These are phyloP conservation scores for Phytophthora nicotianae DNA, from an alignment of 352 stramenopile genomes.

Conservation along the genomic window DNA sequence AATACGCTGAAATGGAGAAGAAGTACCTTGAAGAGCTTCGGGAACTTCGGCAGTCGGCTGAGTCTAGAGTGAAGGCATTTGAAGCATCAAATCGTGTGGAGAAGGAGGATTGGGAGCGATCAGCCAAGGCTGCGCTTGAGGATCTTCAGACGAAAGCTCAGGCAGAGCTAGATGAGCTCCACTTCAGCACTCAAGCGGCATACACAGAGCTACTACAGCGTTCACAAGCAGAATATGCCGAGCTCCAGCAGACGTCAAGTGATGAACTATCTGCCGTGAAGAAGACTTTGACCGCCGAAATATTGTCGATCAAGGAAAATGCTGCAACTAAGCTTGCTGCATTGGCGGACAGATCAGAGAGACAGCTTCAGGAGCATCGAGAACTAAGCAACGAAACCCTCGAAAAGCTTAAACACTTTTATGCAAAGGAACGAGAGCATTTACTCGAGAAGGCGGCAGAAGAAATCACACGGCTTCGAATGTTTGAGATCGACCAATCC, in stretches of 20 bases:
- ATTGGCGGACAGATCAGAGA: slow-evolving; percentile 26
- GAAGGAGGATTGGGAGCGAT: slow-evolving; percentile 20
- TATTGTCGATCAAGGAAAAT: slow-evolving; percentile 28
- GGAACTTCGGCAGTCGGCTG: slow-evolving; percentile 36
- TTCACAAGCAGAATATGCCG: slow-evolving; percentile 27
- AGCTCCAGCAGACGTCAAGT: slow-evolving; percentile 26
- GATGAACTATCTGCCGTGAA: slow-evolving; percentile 21
- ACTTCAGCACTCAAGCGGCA: slow-evolving; percentile 7
- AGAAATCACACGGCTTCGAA: slow-evolving; percentile 31
- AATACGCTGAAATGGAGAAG: slow-evolving; percentile 34
- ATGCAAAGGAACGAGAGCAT: slow-evolving; percentile 24
- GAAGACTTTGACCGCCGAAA: slow-evolving; percentile 24
- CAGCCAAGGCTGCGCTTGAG: slow-evolving; percentile 32
- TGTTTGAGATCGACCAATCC: slow-evolving; percentile 42
- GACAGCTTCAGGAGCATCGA: slow-evolving; percentile 34
- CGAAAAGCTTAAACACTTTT: slow-evolving; percentile 19
- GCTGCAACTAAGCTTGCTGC: slow-evolving; percentile 31
- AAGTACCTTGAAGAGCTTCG: slow-evolving; percentile 44
- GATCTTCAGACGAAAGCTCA: slow-evolving; percentile 25
- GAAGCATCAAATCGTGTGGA: slow-evolving; percentile 25
- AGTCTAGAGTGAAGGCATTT: slow-evolving; percentile 28
- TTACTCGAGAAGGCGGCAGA: slow-evolving; percentile 29
- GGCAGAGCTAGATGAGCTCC: slow-evolving; percentile 36
- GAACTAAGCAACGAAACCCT: slow-evolving; percentile 34
- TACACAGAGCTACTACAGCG: slow-evolving; percentile 32